A percentile compares a stretch with the other conserved stretches of the same genome.
phyloP scores from a whole-genome alignment of 73 alveolate species.

The Stentor roeselii region DNA sequence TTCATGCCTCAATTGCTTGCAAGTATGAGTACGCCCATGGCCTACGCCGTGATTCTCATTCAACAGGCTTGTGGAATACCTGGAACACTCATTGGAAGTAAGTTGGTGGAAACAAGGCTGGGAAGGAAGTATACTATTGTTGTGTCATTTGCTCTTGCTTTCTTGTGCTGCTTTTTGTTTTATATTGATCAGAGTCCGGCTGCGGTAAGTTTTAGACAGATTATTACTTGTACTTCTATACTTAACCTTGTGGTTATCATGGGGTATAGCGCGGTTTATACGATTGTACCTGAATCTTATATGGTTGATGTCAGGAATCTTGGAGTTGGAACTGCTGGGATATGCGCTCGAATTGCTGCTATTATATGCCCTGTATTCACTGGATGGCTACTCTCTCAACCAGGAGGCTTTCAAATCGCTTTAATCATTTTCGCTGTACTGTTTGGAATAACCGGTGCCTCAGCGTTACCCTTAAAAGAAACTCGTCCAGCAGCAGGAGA shows the following conservation, averaged over 20 bases:
- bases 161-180: background rate
- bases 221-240: background rate
- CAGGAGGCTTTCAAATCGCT: background rate
- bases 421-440: background rate
- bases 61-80: background rate
- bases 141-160: background rate
- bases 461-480: background rate
- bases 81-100: background rate
- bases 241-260: background rate
- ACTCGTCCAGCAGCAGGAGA: slow-evolving; percentile 1
- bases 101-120: background rate
- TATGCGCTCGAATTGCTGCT: background rate
- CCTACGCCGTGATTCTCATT: background rate
- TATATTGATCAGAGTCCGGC: background rate
- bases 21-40: background rate
- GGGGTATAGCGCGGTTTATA: background rate
- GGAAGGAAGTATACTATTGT: background rate
- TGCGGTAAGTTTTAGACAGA: background rate
- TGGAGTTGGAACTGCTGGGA: background rate
- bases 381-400: background rate
- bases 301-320: background rate
- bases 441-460: background rate
- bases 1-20: background rate
- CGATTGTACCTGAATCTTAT: background rate
- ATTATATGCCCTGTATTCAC: background rate